Percentiles rank a stretch among this genome's conserved stretches.
Evolutionary conservation across 495 filamentous ascomycete species (phyloP).

Genomic region (Hypoxylon subgilvum): DNA sequence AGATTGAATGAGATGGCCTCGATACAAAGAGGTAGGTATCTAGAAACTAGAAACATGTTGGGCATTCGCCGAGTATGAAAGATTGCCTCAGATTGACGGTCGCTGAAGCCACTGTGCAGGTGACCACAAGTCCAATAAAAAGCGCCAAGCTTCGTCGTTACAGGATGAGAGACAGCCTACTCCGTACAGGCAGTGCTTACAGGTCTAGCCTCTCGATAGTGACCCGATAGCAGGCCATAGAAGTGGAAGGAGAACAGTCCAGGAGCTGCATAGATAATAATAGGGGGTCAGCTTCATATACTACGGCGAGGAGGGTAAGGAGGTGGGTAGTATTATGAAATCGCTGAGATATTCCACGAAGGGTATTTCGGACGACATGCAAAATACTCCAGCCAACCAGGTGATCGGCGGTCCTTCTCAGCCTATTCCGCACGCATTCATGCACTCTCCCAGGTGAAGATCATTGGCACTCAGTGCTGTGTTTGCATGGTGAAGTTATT

Average conservation of each 20-base stretch:
- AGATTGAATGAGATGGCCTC: conserved; percentile 25
- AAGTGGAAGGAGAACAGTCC: too few relatives aligned
- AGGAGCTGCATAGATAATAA: too few relatives aligned
- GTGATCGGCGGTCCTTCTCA: conserved; percentile 5
- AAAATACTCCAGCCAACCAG: conserved; percentile 12
- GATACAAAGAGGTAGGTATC: too few relatives aligned
- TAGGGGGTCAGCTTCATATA: too few relatives aligned
- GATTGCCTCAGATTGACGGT: too few relatives aligned
- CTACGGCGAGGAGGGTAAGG: too few relatives aligned
- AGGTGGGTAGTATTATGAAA: too few relatives aligned
- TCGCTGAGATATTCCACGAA: conserved; percentile 2
- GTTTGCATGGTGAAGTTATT: conserved; percentile 14
- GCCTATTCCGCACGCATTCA: conserved; percentile 10
- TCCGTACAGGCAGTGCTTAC: not conserved
- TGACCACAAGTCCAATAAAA: not conserved
- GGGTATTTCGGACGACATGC: not conserved
- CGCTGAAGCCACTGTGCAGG: not conserved
- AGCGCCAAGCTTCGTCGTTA: not conserved
- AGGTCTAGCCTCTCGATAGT: conserved; percentile 41
- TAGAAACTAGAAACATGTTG: too few relatives aligned
- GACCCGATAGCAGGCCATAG: conserved; percentile 39
- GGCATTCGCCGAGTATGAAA: too few relatives aligned
- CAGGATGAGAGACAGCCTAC: not conserved
- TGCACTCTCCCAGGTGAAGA: conserved; percentile 8
- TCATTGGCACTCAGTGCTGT: conserved; percentile 12